phyloP scores from a whole-genome alignment of 2,329 filamentous ascomycete species.

The Fonsecaea nubica region DNA sequence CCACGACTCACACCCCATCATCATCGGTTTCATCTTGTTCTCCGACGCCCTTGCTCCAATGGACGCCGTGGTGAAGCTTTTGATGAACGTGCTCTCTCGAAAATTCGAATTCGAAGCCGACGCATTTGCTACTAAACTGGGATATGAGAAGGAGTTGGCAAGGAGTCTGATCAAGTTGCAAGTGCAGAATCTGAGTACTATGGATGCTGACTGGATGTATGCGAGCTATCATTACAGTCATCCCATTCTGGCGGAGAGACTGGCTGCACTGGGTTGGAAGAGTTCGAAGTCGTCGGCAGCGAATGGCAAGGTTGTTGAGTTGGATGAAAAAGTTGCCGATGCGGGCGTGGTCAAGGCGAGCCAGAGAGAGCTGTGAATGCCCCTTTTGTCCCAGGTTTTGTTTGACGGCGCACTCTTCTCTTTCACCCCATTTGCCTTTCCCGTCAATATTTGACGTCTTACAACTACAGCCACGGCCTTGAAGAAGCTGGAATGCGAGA shows the following conservation, averaged over 20 bases:
- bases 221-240: slow-evolving; percentile 99
- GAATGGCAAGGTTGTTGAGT: slow-evolving; percentile 54
- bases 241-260: slow-evolving; percentile 89
- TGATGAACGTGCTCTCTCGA: slow-evolving; percentile 94
- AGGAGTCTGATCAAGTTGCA: slow-evolving; percentile 94
- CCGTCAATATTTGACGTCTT: background rate
- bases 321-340: slow-evolving; percentile 52
- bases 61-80: slow-evolving; percentile 90
- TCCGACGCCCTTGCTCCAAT: slow-evolving; percentile 94
- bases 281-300: slow-evolving; percentile 60
- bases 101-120: slow-evolving; percentile 96
- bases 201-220: slow-evolving; percentile 99
- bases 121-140: slow-evolving; percentile 82
- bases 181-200: slow-evolving; percentile 95
- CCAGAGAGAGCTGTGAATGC: slow-evolving; percentile 72
- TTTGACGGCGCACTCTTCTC: background rate
- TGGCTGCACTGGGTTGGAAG: slow-evolving; percentile 89
- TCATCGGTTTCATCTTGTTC: slow-evolving; percentile 97
- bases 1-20: slow-evolving; percentile 79
- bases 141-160: slow-evolving; percentile 82
- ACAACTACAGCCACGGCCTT: background rate
- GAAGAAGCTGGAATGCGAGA: background rate
- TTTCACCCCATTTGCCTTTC: background rate
- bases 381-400: background rate
- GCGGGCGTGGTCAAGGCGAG: slow-evolving; percentile 71